Conservation (phyloP, 2,329 filamentous ascomycete species). For the Pseudocercospora vitis region DNA sequence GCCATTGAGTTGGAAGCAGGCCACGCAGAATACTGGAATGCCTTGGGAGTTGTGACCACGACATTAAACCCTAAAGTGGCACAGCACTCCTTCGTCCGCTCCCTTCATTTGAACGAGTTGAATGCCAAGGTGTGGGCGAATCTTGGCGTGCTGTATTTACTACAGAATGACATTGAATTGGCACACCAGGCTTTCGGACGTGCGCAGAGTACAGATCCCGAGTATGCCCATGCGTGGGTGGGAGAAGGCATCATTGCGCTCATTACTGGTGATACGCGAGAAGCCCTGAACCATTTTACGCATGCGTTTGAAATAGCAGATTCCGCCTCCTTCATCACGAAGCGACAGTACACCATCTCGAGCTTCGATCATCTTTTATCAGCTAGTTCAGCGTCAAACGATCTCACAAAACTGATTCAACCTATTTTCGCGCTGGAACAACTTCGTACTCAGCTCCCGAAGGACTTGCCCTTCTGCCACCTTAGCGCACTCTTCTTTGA, state of each 20-base stretch:
- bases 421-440: conserved; percentile 88
- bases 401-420: conserved; percentile 68
- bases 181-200: conserved; percentile 87
- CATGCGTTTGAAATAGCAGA: conserved; percentile 93
- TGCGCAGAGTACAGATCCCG: conserved; percentile 90
- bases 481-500: conserved; percentile 80
- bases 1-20: conserved; percentile 93
- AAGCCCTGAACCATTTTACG: conserved; percentile 82
- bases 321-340: conserved; percentile 69
- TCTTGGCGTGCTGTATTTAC: conserved; percentile 77
- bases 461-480: conserved; percentile 72
- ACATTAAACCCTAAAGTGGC: conserved; percentile 81
- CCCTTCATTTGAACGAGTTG: conserved; percentile 85
- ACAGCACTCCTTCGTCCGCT: conserved; percentile 90
- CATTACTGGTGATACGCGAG: conserved; percentile 68
- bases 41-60: conserved; percentile 86
- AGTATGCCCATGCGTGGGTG: conserved; percentile 90
- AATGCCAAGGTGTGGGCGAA: conserved; percentile 86
- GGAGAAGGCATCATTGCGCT: conserved; percentile 86
- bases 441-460: conserved; percentile 67
- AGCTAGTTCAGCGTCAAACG: conserved; percentile 51
- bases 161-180: conserved; percentile 80
- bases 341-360: conserved; percentile 75
- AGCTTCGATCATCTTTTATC: conserved; percentile 78
- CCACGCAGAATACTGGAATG: conserved; percentile 96